These are phyloP conservation scores for Nakazawaea laoshanensis DNA, from an alignment of 805 yeast genomes.

Conservation along the genomic window DNA sequence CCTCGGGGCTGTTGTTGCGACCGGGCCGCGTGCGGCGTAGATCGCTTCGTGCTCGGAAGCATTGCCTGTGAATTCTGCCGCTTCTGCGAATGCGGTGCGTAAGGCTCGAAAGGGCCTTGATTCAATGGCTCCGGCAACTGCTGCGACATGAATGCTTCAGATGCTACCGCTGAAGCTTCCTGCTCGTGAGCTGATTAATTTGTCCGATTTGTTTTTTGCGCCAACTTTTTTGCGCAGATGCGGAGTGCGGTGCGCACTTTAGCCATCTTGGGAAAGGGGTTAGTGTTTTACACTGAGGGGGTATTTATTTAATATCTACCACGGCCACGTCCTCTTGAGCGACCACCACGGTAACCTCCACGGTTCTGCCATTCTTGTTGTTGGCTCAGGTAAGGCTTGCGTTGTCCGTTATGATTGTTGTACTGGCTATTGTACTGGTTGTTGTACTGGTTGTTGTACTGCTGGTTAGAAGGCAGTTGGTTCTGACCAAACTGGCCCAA, in stretches of 20 bases:
- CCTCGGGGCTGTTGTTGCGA: slow-evolving; percentile 12
- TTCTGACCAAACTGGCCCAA: slow-evolving; percentile 2
- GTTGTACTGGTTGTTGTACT: slow-evolving; percentile 8
- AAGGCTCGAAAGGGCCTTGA: neutral
- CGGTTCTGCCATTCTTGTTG: slow-evolving; percentile 13
- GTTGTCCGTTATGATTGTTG: slow-evolving; percentile 10
- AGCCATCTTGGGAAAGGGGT: no score
- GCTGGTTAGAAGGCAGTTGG: slow-evolving; percentile 15
- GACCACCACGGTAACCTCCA: slow-evolving; percentile 10
- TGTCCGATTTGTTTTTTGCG: no score
- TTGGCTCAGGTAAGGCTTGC: slow-evolving; percentile 11
- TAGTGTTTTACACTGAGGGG: no score
- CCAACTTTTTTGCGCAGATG: no score
- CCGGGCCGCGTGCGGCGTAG: slow-evolving; percentile 1
- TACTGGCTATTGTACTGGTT: slow-evolving; percentile 5
- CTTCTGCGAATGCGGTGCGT: slow-evolving; percentile 6
- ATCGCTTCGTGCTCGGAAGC: slow-evolving; percentile 10
- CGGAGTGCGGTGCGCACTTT: no score
- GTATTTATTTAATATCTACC: neutral
- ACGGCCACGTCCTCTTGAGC: neutral
- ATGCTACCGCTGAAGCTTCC: neutral
- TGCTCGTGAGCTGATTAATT: neutral
- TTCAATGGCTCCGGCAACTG: no score
- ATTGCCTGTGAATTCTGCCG: slow-evolving; percentile 11
- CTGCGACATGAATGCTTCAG: no score